These are phyloP conservation scores for Gonium pectorale DNA, from an alignment of 139 green algal genomes.

Conservation along the genomic window DNA sequence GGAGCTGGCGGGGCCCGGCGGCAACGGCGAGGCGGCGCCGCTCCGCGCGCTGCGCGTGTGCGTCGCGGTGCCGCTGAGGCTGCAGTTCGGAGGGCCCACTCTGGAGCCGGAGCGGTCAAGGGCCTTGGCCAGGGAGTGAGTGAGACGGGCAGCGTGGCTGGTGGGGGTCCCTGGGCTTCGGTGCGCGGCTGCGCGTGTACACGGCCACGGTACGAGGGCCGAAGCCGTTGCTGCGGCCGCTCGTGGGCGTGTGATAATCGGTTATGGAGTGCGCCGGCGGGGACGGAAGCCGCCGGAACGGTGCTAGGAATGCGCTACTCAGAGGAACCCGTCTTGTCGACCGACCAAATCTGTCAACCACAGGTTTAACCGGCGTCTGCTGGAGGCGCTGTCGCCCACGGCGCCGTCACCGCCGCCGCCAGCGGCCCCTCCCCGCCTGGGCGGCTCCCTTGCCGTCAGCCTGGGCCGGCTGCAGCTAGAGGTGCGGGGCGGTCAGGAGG, in stretches of 20 bases:
- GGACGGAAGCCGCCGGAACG: too few relatives aligned
- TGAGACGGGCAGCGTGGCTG: neutral
- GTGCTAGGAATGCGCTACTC: too few relatives aligned
- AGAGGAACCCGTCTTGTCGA: too few relatives aligned
- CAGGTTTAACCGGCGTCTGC: neutral
- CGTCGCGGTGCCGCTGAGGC: neutral
- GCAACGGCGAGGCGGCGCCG: neutral
- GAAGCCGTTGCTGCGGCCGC: neutral
- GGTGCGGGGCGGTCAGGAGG: neutral
- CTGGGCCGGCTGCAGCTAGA: neutral
- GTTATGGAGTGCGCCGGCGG: too few relatives aligned
- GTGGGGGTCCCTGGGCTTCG: neutral
- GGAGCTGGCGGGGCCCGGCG: neutral
- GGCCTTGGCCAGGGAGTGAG: neutral
- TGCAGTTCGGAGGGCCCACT: constrained; percentile 18
- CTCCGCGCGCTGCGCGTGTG: neutral
- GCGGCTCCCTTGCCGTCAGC: neutral
- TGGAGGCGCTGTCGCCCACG: neutral
- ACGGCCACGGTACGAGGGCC: neutral
- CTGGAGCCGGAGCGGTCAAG: neutral
- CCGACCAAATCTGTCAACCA: too few relatives aligned
- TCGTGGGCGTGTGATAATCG: too few relatives aligned
- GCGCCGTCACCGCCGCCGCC: neutral
- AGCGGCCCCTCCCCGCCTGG: neutral
- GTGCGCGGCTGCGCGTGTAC: neutral